A percentile compares a stretch with the other conserved stretches of the same genome.
Evolutionary conservation across 257 asterid species (phyloP).

Genomic region (Rhazya stricta): DNA sequence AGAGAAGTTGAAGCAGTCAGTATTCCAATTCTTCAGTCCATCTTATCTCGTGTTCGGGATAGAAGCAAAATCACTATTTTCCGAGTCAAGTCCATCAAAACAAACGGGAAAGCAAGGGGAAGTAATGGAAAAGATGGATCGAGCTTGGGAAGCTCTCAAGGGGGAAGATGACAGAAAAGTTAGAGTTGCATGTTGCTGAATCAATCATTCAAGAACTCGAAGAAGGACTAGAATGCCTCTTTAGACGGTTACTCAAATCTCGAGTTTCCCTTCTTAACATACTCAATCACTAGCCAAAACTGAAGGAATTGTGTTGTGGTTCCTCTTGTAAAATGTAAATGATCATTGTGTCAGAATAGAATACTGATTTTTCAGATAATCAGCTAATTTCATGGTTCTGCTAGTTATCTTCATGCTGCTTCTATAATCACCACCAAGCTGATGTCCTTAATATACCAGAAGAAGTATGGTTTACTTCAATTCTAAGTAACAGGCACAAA

Average conservation of each 20-base stretch:
- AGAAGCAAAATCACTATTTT: slow-evolving; percentile 26
- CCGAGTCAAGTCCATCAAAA: slow-evolving; percentile 24
- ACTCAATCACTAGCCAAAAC: background rate
- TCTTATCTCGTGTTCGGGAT: slow-evolving; percentile 17
- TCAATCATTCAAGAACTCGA: slow-evolving; percentile 15
- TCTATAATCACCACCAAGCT: too few species aligned
- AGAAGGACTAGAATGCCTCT: slow-evolving; percentile 7
- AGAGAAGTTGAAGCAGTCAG: slow-evolving; percentile 24
- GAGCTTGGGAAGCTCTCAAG: background rate
- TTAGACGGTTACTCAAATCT: slow-evolving; percentile 6
- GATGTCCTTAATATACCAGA: too few species aligned
- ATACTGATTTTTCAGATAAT: too few species aligned
- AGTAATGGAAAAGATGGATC: background rate
- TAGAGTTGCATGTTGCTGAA: background rate
- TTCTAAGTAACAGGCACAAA: too few species aligned
- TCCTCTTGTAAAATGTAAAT: background rate
- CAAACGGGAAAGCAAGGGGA: background rate
- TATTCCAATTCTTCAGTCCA: slow-evolving; percentile 17
- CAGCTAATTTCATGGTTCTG: too few species aligned
- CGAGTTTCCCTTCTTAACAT: slow-evolving; percentile 23
- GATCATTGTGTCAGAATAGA: too few species aligned
- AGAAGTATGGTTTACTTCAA: too few species aligned
- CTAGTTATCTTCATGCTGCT: too few species aligned
- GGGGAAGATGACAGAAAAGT: background rate
- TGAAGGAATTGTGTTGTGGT: background rate